Base-by-base conservation (phyloP, 2,329 filamentous ascomycete species). In the Neofusicoccum umdonicola region DNA sequence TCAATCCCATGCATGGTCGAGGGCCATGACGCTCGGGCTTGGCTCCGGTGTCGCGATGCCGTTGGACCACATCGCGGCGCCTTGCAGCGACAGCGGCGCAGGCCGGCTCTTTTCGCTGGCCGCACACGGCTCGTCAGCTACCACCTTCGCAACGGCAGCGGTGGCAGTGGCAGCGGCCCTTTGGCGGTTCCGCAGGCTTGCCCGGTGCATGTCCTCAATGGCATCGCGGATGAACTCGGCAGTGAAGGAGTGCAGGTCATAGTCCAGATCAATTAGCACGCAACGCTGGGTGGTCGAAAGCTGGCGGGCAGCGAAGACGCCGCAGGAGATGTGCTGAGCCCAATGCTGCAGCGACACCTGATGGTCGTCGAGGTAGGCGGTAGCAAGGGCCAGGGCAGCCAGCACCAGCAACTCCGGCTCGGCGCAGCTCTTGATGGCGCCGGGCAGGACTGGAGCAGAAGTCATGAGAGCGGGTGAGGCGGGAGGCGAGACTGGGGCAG, bases 21-120 rank as follows among this genome's bases (percentile, higher is more conserved):
- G 56, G 5, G 56, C 56, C 56, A 37, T 47, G 15, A 60, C 56
- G 42, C 42, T 60, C 27, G 76, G 76, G 67, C 75, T 78, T n/a
- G 75, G 76, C 61, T 76, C 75, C 8, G 76, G 76, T n/a, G 76
- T 78, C 56, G 74, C 72, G 42, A 74, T 66, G 19, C 76, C 76
- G 57, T 73, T 65, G 50, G 64, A 68, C 74, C 75, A 76, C 9
- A 41, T 65, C 47, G 74, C 68, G 11, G 54, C 22, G 17, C 75
- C 73, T 7, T 68, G 66, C 19, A 75, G 58, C 57, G 68, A 62
- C 66, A 76, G 67, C 52, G 63, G 63, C 67, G 69, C 41, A 73
- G 66, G 65, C 72, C 42, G 51, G 63, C 12, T 45, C 54, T 54
- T 60, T 39, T 65, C 63, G 22, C 72, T 13, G 52, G 70, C 47